A percentile compares a stretch with the other conserved stretches of the same genome.
Evolutionary conservation across 2,329 filamentous ascomycete species (phyloP).

Genomic region (Pseudophaeomoniella oleicola): DNA sequence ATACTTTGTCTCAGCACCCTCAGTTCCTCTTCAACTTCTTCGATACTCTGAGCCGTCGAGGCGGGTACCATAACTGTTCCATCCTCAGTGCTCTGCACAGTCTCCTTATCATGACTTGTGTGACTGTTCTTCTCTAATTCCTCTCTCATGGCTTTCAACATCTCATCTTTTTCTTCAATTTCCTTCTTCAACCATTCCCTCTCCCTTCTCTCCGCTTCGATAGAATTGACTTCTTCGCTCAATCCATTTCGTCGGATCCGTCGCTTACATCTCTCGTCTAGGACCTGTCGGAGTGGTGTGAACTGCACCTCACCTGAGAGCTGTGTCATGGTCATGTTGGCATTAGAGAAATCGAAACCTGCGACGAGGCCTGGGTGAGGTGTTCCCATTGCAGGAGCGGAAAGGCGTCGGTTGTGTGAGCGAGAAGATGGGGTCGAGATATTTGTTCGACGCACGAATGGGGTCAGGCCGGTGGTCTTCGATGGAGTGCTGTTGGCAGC

Average conservation of each 20-base stretch:
- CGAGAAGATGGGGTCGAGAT: background rate
- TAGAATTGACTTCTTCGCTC: constrained; percentile 30
- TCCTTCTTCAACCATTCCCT: constrained; percentile 12
- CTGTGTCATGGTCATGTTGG: no score
- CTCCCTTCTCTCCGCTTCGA: constrained; percentile 24
- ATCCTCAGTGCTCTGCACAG: constrained; percentile 8
- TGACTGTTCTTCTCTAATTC: constrained; percentile 10
- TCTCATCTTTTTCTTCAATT: constrained; percentile 14
- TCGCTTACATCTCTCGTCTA: constrained; percentile 26
- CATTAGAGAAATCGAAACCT: background rate
- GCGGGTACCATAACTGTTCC: constrained; percentile 3
- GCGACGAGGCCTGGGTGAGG: background rate
- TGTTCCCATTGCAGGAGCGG: constrained; percentile 8
- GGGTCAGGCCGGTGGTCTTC: constrained; percentile 23
- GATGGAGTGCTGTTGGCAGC: constrained; percentile 3
- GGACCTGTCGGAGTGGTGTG: constrained; percentile 26
- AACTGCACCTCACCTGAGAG: constrained; percentile 25
- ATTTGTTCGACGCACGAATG: constrained; percentile 23
- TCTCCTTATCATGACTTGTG: constrained; percentile 12
- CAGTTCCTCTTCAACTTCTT: constrained; percentile 14
- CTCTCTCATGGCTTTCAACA: constrained; percentile 14
- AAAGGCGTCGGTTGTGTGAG: constrained; percentile 8
- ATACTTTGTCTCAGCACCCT: constrained; percentile 11
- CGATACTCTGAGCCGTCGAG: constrained; percentile 8
- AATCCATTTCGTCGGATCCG: constrained; percentile 28